Evolutionary conservation across 805 yeast genomes (phyloP).

Genomic region (Kluyveromyces aestuarii): DNA sequence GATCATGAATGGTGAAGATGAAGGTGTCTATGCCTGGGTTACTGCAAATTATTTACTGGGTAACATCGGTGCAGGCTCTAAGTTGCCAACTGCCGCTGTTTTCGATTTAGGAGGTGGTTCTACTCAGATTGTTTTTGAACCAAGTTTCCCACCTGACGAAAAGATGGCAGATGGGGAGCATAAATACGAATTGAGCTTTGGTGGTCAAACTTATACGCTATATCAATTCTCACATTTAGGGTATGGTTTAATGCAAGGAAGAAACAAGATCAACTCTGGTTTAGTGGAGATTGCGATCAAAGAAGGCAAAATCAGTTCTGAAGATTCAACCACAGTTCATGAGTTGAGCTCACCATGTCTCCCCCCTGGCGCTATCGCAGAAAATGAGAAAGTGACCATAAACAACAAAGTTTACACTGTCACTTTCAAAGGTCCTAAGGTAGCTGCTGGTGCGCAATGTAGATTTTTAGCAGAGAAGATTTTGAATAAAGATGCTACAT

Average conservation of each 20-base stretch:
- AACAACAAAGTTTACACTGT: conserved; percentile 41
- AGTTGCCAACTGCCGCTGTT: conserved; percentile 86
- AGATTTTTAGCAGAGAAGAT: conserved; percentile 73
- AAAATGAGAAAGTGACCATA: conserved; percentile 51
- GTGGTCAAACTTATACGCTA: conserved; percentile 66
- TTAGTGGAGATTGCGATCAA: conserved; percentile 47
- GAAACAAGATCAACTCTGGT: conserved; percentile 65
- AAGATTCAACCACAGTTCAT: conserved; percentile 32
- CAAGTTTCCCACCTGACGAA: conserved; percentile 55
- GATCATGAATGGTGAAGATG: conserved; percentile 94
- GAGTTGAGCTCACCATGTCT: conserved; percentile 74
- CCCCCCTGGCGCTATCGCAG: conserved; percentile 64
- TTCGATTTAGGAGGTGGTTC: conserved; percentile 98
- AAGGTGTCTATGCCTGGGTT: conserved; percentile 98
- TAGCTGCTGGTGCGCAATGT: conserved; percentile 75
- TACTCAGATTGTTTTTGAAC: conserved; percentile 97
- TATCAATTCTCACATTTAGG: conserved; percentile 95
- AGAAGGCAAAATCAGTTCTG: conserved; percentile 31
- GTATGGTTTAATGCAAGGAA: conserved; percentile 91
- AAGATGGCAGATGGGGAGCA: conserved; percentile 80
- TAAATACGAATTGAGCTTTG: conserved; percentile 71
- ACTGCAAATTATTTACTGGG: conserved; percentile 91
- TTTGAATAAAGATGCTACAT: conserved; percentile 73
- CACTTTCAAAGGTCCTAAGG: conserved; percentile 54
- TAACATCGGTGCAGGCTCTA: conserved; percentile 71